Percentiles rank a stretch among this genome's conserved stretches.
Conservation (phyloP, 768 basidiomycete species). For the Inosperma sp. region DNA sequence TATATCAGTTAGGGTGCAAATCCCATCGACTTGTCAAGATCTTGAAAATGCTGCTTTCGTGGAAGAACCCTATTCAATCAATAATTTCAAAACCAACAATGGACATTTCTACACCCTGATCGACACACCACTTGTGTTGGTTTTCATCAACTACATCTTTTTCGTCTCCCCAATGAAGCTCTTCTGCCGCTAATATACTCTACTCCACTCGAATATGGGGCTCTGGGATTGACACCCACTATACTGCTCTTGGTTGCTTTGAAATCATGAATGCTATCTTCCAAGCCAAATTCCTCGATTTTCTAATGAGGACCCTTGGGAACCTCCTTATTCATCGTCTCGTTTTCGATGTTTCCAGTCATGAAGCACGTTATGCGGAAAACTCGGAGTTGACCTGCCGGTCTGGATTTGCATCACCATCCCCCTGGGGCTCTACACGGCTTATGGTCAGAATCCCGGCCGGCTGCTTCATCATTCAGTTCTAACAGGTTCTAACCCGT, state of each 20-base stretch:
- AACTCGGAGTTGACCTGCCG: constrained; percentile 30
- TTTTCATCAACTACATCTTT: constrained; percentile 30
- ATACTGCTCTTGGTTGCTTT: constrained; percentile 22
- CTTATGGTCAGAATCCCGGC: constrained; percentile 31
- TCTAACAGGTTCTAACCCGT: constrained; percentile 5
- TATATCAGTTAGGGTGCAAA: background rate
- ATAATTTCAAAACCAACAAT: constrained; percentile 11
- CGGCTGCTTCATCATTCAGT: background rate
- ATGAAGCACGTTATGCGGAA: constrained; percentile 31
- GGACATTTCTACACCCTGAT: constrained; percentile 22
- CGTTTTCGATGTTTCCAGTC: constrained; percentile 32
- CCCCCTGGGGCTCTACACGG: constrained; percentile 32
- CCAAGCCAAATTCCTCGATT: too few species aligned
- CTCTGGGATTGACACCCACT: constrained; percentile 59
- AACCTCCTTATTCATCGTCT: constrained; percentile 32
- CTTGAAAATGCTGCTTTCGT: constrained; percentile 3
- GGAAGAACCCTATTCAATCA: constrained; percentile 7
- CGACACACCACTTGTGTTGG: constrained; percentile 27
- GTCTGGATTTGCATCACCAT: constrained; percentile 30
- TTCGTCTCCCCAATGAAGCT: constrained; percentile 33
- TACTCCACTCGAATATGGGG: constrained; percentile 56
- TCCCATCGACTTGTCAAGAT: constrained; percentile 6
- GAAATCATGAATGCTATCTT: constrained; percentile 52
- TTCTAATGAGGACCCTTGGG: constrained; percentile 50
- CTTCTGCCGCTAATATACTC: constrained; percentile 45